Percentiles rank a stretch among this genome's conserved stretches.
Conservation (phyloP, 495 filamentous ascomycete genomes). For the Talaromyces stipitatus region DNA sequence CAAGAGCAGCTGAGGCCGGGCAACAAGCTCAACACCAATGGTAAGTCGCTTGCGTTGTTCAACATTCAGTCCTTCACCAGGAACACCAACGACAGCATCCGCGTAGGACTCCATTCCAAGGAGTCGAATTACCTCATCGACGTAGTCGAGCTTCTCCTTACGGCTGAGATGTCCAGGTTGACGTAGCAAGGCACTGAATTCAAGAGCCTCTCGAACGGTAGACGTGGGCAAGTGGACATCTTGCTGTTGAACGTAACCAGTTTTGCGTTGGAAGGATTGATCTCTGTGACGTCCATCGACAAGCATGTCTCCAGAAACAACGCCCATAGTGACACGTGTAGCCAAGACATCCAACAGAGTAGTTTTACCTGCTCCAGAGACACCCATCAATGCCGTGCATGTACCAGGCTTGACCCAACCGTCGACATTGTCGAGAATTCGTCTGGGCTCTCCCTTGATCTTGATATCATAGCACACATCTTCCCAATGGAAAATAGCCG, state of each 20-base stretch:
- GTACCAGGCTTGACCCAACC: slow-evolving; percentile 92
- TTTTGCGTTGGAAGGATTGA: slow-evolving; percentile 79
- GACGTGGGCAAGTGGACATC: slow-evolving; percentile 79
- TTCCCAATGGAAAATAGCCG: slow-evolving; percentile 78
- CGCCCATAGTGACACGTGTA: slow-evolving; percentile 75
- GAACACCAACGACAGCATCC: slow-evolving; percentile 80
- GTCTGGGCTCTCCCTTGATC: slow-evolving; percentile 67
- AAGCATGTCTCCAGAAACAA: slow-evolving; percentile 78
- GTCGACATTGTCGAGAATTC: slow-evolving; percentile 75
- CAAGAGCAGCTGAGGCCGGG: slow-evolving; percentile 74
- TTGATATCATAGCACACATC: slow-evolving; percentile 85
- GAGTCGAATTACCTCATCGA: slow-evolving; percentile 84
- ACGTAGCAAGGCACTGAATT: slow-evolving; percentile 76
- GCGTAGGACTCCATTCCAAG: slow-evolving; percentile 84
- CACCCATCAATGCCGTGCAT: slow-evolving; percentile 78
- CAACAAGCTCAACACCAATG: slow-evolving; percentile 82
- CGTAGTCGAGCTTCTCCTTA: slow-evolving; percentile 75
- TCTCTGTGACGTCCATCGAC: slow-evolving; percentile 72
- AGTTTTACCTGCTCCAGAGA: slow-evolving; percentile 55
- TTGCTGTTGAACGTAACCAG: slow-evolving; percentile 90
- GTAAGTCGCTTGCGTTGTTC: slow-evolving; percentile 84
- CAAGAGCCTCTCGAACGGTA: slow-evolving; percentile 75
- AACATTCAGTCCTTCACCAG: slow-evolving; percentile 83
- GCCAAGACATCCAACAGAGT: slow-evolving; percentile 43
- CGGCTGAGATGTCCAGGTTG: slow-evolving; percentile 64